Base-by-base conservation (phyloP, 108 stramenopile genomes). In the Pseudonitzschia pungens region DNA sequence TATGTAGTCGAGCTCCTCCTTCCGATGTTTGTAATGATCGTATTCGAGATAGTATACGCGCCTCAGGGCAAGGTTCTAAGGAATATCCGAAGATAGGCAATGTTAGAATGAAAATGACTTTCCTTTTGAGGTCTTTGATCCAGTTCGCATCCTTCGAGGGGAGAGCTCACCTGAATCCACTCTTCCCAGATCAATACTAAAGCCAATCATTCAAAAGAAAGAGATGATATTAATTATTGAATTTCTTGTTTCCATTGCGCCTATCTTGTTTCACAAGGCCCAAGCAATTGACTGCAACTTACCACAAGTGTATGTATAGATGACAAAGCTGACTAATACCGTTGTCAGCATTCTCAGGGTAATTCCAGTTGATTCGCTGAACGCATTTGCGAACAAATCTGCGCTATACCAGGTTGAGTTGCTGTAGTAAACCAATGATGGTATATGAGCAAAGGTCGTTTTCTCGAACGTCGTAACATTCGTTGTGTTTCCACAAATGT, bases 11-110 rank as follows among this genome's bases (percentile, higher is more conserved):
- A 66, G 48, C 79, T 94, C 90, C n/a, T 70, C 40, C 60, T 79
- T 76, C 27, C 92, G 78, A 31, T 79, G 79, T 36, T 78, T 80
- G 72, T 84, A 91, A 48, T 88, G 85, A 81, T 89, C 78, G 18
- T 72, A 74, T 77, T 94, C 93, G 28, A 95, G 72, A 68, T 92
- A 92, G 68, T 88, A 95, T 27, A 90, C 87, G 48, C 93, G 84
- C 32, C 93, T 71, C 62, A 95, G 40, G 12, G 86, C 89, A 54
- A 90, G 74, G 51, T 86, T 81, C 55, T 48, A 48, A 36, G 36
- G 2, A 6, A 36, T 36, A 36, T 36, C 36, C 2, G 36, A 36
- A 36, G 36, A 6, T n/a, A n/a, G n/a, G n/a, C n/a, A 36, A 36
- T 36, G 36, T 2, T 36, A 36, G 36, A n/a, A 36, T 36, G 6